Conservation (phyloP, 2,329 filamentous ascomycete species). For the Byssoonygena ceratinophila region DNA sequence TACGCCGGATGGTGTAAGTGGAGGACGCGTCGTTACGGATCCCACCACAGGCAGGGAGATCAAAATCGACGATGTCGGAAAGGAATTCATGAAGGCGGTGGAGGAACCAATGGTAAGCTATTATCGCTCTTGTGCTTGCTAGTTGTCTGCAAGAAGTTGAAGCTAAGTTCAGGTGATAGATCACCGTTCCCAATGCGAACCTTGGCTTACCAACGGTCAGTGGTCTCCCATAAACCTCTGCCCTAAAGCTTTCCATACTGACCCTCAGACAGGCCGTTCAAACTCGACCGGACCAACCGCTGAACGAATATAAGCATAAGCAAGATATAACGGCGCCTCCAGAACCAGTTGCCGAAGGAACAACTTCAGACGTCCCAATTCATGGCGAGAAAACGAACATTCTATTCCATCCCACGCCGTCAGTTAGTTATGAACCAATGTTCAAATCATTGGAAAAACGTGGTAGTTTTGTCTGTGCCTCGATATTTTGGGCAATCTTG, state of each 20-base stretch:
- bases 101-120: constrained; percentile 56
- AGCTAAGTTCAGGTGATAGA: constrained; percentile 31
- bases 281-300: constrained; percentile 59
- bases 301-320: constrained; percentile 67
- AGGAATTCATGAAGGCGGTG: constrained; percentile 57
- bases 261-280: constrained; percentile 47
- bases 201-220: constrained; percentile 58
- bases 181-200: constrained; percentile 85
- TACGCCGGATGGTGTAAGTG: constrained; percentile 34
- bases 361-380: constrained; percentile 88
- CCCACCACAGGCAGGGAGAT: constrained; percentile 80
- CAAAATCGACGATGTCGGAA: constrained; percentile 69
- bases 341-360: constrained; percentile 68
- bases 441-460: constrained; percentile 64
- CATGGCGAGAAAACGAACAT: constrained; percentile 95
- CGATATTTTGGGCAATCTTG: constrained; percentile 62
- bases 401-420: constrained; percentile 87
- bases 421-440: constrained; percentile 81
- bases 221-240: background rate
- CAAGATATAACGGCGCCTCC: constrained; percentile 89
- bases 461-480: constrained; percentile 58
- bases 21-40: constrained; percentile 61
- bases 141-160: background rate
- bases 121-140: background rate
- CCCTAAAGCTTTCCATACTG: background rate